Conservation (phyloP, 2,329 filamentous ascomycete genomes). For the Orbilia blumenaviensis region DNA sequence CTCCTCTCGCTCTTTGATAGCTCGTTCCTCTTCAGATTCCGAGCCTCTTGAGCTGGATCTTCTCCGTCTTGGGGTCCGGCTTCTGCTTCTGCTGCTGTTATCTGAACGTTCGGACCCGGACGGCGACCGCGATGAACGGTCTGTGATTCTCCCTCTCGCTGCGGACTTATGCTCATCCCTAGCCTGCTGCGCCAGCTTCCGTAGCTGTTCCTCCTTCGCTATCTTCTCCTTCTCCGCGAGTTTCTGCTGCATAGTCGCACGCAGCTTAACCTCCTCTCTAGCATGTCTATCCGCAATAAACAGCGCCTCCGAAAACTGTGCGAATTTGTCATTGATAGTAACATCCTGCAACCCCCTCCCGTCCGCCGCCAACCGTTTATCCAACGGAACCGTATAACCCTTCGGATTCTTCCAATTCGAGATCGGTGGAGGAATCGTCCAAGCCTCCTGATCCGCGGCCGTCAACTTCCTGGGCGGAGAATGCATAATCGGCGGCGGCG, state of each 20-base stretch:
- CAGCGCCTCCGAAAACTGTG: constrained; percentile 90
- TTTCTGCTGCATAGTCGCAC: constrained; percentile 92
- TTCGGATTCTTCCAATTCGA: constrained; percentile 99
- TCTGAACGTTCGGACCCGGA: constrained; percentile 45
- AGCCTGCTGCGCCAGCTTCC: constrained; percentile 87
- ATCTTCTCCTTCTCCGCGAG: constrained; percentile 95
- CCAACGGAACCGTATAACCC: constrained; percentile 93
- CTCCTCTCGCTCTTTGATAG: constrained; percentile 77
- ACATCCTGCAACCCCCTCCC: constrained; percentile 91
- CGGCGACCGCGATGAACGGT: constrained; percentile 52
- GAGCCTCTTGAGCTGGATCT: constrained; percentile 59
- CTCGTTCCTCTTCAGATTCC: constrained; percentile 72
- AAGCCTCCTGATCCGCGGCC: constrained; percentile 94
- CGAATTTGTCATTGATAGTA: constrained; percentile 98
- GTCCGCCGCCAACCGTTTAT: constrained; percentile 94
- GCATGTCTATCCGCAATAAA: constrained; percentile 95
- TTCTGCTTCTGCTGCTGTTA: constrained; percentile 59
- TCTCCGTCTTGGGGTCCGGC: constrained; percentile 49
- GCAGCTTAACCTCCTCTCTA: constrained; percentile 91
- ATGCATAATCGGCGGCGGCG: constrained; percentile 92
- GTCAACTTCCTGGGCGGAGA: constrained; percentile 94
- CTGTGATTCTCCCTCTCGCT: constrained; percentile 63
- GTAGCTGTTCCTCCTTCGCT: constrained; percentile 90
- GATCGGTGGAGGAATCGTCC: constrained; percentile 88
- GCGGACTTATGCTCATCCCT: constrained; percentile 75